Conservation (phyloP, 1,284 basidiomycete species). For the Fomitiporia mediterranea region DNA sequence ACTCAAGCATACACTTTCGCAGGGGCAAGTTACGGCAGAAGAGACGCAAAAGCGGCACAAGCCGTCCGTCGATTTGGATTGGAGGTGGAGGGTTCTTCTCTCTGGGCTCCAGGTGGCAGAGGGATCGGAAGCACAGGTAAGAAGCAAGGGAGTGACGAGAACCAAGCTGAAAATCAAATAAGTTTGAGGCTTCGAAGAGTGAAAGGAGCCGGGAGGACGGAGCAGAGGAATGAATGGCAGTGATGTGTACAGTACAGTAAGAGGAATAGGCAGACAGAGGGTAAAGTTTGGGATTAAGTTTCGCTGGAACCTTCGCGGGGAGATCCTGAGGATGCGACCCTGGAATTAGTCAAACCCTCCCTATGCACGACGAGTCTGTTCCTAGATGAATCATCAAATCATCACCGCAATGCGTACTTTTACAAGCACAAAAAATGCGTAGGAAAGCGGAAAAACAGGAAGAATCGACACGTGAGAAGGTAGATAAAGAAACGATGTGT, state of each 20-base stretch:
- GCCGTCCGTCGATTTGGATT: too few species aligned
- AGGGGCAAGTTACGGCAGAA: too few species aligned
- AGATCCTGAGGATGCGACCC: neutral
- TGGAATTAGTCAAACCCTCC: neutral
- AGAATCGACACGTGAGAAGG: neutral
- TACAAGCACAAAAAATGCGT: neutral
- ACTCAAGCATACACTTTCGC: too few species aligned
- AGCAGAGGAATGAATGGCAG: neutral
- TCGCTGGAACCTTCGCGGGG: slow-evolving; percentile 10
- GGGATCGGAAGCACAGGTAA: neutral
- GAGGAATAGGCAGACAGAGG: neutral
- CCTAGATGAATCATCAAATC: too few species aligned
- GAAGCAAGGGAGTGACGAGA: too few species aligned
- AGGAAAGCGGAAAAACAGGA: neutral
- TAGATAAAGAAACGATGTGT: neutral
- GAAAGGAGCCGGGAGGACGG: neutral
- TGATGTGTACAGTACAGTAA: neutral
- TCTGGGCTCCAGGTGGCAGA: too few species aligned
- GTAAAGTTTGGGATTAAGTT: neutral
- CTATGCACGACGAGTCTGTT: too few species aligned
- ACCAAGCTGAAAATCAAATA: too few species aligned
- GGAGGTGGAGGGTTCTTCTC: too few species aligned
- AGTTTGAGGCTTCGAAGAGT: too few species aligned
- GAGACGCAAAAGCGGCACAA: too few species aligned
- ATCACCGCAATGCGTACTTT: too few species aligned